A percentile compares a stretch with the other conserved stretches of the same genome.
phyloP scores from a whole-genome alignment of 345 rosid species.

The Syzygium aqueum region DNA sequence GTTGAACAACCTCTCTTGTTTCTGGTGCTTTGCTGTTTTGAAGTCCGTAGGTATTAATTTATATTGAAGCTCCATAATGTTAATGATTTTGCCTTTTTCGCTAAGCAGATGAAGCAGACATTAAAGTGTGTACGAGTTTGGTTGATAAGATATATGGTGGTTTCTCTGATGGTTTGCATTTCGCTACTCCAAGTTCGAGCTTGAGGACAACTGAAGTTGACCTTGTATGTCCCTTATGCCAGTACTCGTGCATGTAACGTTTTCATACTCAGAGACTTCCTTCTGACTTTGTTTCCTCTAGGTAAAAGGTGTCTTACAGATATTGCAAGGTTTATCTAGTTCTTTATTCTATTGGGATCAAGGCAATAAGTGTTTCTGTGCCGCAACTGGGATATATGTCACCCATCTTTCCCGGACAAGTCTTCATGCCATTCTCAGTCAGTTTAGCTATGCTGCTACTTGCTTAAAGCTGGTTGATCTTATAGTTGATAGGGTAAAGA shows the following conservation, averaged over 20 bases:
- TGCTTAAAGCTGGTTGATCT: slow-evolving; percentile 65
- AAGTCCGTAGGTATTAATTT: background rate
- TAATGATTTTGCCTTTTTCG: background rate
- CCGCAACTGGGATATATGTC: slow-evolving; percentile 42
- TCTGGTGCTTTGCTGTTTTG: background rate
- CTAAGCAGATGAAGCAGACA: background rate
- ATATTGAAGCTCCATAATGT: background rate
- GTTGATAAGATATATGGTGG: slow-evolving; percentile 22
- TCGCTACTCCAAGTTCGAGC: slow-evolving; percentile 24
- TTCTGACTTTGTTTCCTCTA: slow-evolving; percentile 1
- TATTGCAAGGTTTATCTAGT: slow-evolving; percentile 74
- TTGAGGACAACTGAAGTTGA: slow-evolving; percentile 47
- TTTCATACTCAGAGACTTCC: background rate
- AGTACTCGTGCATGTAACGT: background rate
- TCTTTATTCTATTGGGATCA: slow-evolving; percentile 59
- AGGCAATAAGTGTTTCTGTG: slow-evolving; percentile 22
- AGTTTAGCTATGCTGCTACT: slow-evolving; percentile 60
- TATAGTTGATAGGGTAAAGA: slow-evolving; percentile 25
- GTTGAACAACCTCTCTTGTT: background rate
- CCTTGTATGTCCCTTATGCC: slow-evolving; percentile 28
- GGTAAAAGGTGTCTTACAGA: slow-evolving; percentile 58
- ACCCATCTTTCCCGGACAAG: slow-evolving; percentile 65
- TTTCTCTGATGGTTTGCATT: slow-evolving; percentile 22
- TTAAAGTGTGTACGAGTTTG: slow-evolving; percentile 13
- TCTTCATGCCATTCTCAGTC: slow-evolving; percentile 46